Evolutionary conservation across 2,329 filamentous ascomycete genomes (phyloP), one percentile per base, ranked within the genome.

Genomic region (Xylariales sp.): DNA sequence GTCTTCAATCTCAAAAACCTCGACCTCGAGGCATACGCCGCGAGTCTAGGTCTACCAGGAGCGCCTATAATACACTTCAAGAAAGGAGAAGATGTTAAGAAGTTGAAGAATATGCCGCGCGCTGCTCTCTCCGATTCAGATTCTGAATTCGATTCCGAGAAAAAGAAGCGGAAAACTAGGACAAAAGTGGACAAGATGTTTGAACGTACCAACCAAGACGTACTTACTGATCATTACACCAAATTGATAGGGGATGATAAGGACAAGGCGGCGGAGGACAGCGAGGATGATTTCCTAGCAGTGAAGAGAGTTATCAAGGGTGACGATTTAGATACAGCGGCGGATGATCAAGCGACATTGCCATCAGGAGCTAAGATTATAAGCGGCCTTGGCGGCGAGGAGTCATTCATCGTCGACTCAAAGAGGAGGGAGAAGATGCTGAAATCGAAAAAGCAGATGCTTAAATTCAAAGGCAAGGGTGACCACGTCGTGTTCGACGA

Each of bases 101-200:
- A 89, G 76, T 83, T 91, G 77, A 98, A 98, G 85, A 97, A 97
- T 75, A 92, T 92, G 1, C 89, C 93, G 8, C 87, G 94, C 66
- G 87, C 87, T 48, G 84, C 86, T 58, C 80, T 93, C 54, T 92
- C 79, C 78, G 92, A 87, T 14, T 90, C 89, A 3, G 86, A 85
- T 39, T 82, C 81, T 1, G 86, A 87, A 12, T 81, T 80, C 57
- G 88, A 88, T 62, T 84, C 88, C n/a, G 84, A 85, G 32, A 85
- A 85, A 32, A 83, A 82, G 65, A 83, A 83, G 72, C 81, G 83
- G 68, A 89, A 87, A 81, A 93, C 97, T 18, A 89, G 94, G 69
- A 99, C 97, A 39, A 98, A 97, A 80, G 97, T 97, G 78, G 94
- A 99, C 80, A 91, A 93, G 74, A 98, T 99, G 96, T 97, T 98